These are phyloP conservation scores for Coemansia sp. DNA, from an alignment of 192 early-diverging fungal species.

Conservation along the genomic window DNA sequence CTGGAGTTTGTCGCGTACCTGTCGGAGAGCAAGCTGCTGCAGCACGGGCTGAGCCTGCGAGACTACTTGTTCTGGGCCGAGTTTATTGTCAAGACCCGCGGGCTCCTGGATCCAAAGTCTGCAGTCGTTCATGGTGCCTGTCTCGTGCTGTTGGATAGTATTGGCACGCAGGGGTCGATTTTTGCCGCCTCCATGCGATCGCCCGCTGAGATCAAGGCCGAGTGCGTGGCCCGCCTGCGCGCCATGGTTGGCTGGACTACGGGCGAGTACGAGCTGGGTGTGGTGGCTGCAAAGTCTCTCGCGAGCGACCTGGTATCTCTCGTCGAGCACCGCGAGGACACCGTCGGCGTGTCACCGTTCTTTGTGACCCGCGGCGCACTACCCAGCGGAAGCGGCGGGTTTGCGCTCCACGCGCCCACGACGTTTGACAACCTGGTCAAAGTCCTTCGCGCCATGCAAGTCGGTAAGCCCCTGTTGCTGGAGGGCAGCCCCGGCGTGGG, in stretches of 20 bases:
- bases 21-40: conserved; percentile 13
- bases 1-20: conserved; percentile 86
- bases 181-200: conserved; percentile 9
- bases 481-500: conserved; percentile 99
- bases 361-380: conserved; percentile 56
- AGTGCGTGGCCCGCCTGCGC: conserved; percentile 51
- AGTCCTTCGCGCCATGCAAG: conserved; percentile 86
- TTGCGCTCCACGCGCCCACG: conserved; percentile 88
- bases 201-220: conserved; percentile 29
- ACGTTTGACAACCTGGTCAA: conserved; percentile 84
- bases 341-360: conserved; percentile 83
- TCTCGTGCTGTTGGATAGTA: conserved; percentile 86
- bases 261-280: conserved; percentile 23
- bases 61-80: conserved; percentile 94
- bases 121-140: conserved; percentile 87
- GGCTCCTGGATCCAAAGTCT: conserved; percentile 46
- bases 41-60: conserved; percentile 70
- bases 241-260: conserved; percentile 29
- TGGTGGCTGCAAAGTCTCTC: conserved; percentile 16
- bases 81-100: conserved; percentile 67
- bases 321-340: conserved; percentile 3
- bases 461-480: conserved; percentile 87
- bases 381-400: conserved; percentile 56
- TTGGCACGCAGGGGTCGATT: conserved; percentile 75
- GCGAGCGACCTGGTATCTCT: background rate